Percentiles rank a stretch among this genome's conserved stretches.
These are phyloP conservation scores for Ambrosiella beaveri DNA, from an alignment of 2,329 filamentous ascomycete species.

Conservation along the genomic window DNA sequence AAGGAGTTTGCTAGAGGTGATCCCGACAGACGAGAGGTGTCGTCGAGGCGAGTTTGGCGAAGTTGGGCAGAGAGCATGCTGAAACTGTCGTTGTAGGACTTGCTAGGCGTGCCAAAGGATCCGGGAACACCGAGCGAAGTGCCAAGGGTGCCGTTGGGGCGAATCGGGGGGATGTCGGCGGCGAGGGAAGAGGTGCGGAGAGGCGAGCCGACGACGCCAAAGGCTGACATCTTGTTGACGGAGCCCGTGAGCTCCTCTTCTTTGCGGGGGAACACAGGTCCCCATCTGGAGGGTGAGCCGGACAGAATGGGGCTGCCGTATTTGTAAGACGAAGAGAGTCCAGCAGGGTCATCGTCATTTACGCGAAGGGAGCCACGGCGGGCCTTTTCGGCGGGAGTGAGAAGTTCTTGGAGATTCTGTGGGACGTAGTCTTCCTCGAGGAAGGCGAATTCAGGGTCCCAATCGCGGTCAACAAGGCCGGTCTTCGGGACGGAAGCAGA, in stretches of 20 bases:
- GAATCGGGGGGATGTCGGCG: slow-evolving; percentile 21
- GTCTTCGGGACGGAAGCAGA: slow-evolving; percentile 50
- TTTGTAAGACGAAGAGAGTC: slow-evolving; percentile 32
- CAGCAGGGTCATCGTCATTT: slow-evolving; percentile 29
- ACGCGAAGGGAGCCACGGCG: slow-evolving; percentile 41
- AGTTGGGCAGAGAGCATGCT: slow-evolving; percentile 11
- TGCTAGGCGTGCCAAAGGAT: slow-evolving; percentile 3
- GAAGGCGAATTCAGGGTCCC: slow-evolving; percentile 56
- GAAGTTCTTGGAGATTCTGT: slow-evolving; percentile 45
- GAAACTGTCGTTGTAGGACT: slow-evolving; percentile 7
- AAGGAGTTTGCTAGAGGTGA: slow-evolving; percentile 6
- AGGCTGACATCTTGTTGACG: slow-evolving; percentile 30
- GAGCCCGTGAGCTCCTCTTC: slow-evolving; percentile 30
- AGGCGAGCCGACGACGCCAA: slow-evolving; percentile 49
- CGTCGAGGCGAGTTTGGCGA: slow-evolving; percentile 7
- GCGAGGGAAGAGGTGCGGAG: slow-evolving; percentile 46
- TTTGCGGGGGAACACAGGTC: slow-evolving; percentile 40
- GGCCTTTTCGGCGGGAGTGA: slow-evolving; percentile 51
- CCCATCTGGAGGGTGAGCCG: slow-evolving; percentile 44
- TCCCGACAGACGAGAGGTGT: slow-evolving; percentile 2
- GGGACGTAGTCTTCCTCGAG: slow-evolving; percentile 76
- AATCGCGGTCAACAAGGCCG: slow-evolving; percentile 42
- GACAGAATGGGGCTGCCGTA: slow-evolving; percentile 42
- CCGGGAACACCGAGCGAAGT: background rate
- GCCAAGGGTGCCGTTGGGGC: background rate